Percentiles rank a stretch among this genome's conserved stretches.
These are phyloP conservation scores for Kwoniella dendrophila DNA, from an alignment of 768 basidiomycete species.

Conservation along the genomic window DNA sequence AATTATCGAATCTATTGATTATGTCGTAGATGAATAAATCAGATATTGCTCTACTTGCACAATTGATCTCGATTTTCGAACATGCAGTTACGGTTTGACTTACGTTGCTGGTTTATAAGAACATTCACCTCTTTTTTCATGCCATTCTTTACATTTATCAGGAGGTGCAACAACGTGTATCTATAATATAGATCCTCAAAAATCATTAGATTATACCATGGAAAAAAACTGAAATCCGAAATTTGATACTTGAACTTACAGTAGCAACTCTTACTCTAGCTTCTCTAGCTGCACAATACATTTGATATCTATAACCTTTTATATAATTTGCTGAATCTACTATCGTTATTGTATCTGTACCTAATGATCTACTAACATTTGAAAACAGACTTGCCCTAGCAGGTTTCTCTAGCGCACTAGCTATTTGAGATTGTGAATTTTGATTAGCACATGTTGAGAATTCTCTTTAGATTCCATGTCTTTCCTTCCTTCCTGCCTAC, in stretches of 20 bases:
- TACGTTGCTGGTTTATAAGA: slow-evolving; percentile 75
- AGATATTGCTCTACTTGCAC: neutral
- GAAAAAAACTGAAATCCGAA: neutral
- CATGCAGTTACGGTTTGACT: slow-evolving; percentile 40
- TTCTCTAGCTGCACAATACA: slow-evolving; percentile 94
- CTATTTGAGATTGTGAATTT: too few species aligned
- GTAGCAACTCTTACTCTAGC: slow-evolving; percentile 82
- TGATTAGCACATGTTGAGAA: too few species aligned
- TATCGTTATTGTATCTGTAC: slow-evolving; percentile 75
- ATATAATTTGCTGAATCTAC: slow-evolving; percentile 94
- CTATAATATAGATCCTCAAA: slow-evolving; percentile 35
- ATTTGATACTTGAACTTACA: slow-evolving; percentile 59
- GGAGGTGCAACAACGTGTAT: slow-evolving; percentile 60
- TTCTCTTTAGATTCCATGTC: too few species aligned
- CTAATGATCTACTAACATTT: slow-evolving; percentile 73
- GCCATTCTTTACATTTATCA: slow-evolving; percentile 77
- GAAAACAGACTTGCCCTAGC: slow-evolving; percentile 82
- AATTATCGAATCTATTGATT: slow-evolving; percentile 73
- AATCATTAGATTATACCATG: neutral
- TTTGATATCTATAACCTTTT: slow-evolving; percentile 97
- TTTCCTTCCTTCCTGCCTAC: too few species aligned
- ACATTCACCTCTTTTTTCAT: slow-evolving; percentile 59
- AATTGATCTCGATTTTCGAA: neutral
- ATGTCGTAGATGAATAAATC: neutral
- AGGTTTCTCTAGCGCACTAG: slow-evolving; percentile 80